Percentiles rank a stretch among this genome's conserved stretches.
Conservation (phyloP, 192 early-diverging fungal genomes). For the Rhizophagus sp. region DNA sequence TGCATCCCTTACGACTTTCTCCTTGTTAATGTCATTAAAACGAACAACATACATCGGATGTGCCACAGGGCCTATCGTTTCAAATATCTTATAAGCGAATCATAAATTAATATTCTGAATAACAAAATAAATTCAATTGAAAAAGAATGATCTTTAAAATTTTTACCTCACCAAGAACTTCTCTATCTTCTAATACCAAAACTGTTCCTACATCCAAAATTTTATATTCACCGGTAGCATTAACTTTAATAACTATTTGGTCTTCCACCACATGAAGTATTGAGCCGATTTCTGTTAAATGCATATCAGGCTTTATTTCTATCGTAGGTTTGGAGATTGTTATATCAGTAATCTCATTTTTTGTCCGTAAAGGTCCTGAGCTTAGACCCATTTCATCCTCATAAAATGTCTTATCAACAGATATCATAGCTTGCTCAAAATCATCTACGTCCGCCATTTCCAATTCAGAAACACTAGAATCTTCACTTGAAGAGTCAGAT, state of each 20-base stretch:
- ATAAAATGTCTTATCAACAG: neutral
- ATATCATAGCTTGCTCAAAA: neutral
- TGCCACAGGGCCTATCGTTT: slow-evolving; percentile 90
- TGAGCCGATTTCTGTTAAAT: slow-evolving; percentile 60
- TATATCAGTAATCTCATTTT: slow-evolving; percentile 63
- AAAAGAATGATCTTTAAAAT: neutral
- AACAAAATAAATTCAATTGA: neutral
- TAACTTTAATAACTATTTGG: slow-evolving; percentile 68
- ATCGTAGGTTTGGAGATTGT: slow-evolving; percentile 47
- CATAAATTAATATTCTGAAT: neutral
- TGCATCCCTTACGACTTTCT: slow-evolving; percentile 43
- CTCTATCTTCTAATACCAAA: slow-evolving; percentile 61
- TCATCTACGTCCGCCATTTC: neutral
- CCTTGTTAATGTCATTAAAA: slow-evolving; percentile 63
- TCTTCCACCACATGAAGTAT: slow-evolving; percentile 73
- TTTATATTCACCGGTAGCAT: slow-evolving; percentile 42
- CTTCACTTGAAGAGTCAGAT: neutral
- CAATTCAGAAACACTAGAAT: neutral
- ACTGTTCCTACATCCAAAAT: slow-evolving; percentile 80
- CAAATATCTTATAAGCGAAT: slow-evolving; percentile 63
- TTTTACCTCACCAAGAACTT: slow-evolving; percentile 63
- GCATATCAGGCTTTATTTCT: slow-evolving; percentile 47
- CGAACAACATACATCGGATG: slow-evolving; percentile 83
- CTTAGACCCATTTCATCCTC: neutral
- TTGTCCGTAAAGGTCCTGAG: slow-evolving; percentile 42